phyloP scores from a whole-genome alignment of 768 basidiomycete genomes.

The Termitomyces sp. region DNA sequence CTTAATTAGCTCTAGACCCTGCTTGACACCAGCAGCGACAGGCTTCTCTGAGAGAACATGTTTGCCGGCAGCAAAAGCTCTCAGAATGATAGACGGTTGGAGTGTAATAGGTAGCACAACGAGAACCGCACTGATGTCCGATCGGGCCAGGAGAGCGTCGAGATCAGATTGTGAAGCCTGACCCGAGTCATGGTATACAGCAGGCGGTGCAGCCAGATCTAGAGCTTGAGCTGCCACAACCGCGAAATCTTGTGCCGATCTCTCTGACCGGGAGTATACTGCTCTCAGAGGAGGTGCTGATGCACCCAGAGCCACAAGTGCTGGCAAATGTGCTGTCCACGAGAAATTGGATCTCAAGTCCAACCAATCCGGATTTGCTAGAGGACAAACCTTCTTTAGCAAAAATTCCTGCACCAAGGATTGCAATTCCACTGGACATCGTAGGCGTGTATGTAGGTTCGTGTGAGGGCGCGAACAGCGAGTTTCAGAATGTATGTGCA shows the following conservation, averaged over 20 bases:
- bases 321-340: conserved; percentile 68
- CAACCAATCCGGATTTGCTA: neutral
- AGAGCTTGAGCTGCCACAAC: conserved; percentile 35
- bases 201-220: conserved; percentile 33
- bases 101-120: conserved; percentile 71
- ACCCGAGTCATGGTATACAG: conserved; percentile 53
- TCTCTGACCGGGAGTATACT: conserved; percentile 75
- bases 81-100: conserved; percentile 64
- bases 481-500: neutral
- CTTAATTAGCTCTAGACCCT: conserved; percentile 58
- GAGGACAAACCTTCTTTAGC: conserved; percentile 57
- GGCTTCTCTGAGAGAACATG: conserved; percentile 91
- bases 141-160: conserved; percentile 58
- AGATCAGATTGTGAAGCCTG: conserved; percentile 28
- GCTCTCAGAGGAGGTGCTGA: conserved; percentile 48
- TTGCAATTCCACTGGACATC: conserved; percentile 50
- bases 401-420: conserved; percentile 80
- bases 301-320: conserved; percentile 48
- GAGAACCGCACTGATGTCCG: conserved; percentile 70
- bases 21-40: conserved; percentile 62
- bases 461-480: neutral
- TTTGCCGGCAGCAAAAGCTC: conserved; percentile 69
- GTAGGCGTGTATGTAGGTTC: conserved; percentile 26
- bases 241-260: conserved; percentile 50
- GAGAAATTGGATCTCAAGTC: neutral